These are phyloP conservation scores for Fragilariopsis cylindrus DNA, from an alignment of 108 stramenopile species.

Conservation along the genomic window DNA sequence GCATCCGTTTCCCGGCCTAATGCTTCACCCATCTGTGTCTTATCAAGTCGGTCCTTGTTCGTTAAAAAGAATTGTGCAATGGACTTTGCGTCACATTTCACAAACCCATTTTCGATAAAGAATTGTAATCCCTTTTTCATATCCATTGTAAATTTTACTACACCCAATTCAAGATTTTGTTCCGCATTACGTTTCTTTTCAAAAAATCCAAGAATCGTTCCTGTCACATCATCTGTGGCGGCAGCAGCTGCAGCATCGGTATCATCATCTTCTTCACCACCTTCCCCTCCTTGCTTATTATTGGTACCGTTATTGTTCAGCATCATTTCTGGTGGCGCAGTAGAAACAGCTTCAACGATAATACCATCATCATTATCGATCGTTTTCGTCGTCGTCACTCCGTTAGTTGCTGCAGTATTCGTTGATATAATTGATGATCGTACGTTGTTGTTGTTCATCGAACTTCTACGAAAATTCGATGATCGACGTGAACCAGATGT, in stretches of 20 bases:
- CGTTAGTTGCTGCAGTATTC: no score
- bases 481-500: background rate
- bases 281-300: background rate
- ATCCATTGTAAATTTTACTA: slow-evolving; percentile 93
- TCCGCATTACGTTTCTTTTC: slow-evolving; percentile 73
- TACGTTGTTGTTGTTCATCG: slow-evolving; percentile 3
- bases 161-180: slow-evolving; percentile 90
- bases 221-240: slow-evolving; percentile 55
- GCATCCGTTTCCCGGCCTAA: slow-evolving; percentile 95
- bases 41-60: slow-evolving; percentile 94
- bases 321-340: background rate
- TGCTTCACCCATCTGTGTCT: slow-evolving; percentile 98
- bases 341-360: background rate
- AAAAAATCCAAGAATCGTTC: slow-evolving; percentile 33
- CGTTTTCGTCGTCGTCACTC: background rate
- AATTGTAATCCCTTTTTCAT: slow-evolving; percentile 88
- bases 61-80: slow-evolving; percentile 89
- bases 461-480: slow-evolving; percentile 19
- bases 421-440: slow-evolving; percentile 4
- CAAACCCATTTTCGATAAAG: slow-evolving; percentile 87
- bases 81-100: slow-evolving; percentile 77
- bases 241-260: slow-evolving; percentile 32
- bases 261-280: background rate
- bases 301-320: background rate
- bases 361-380: background rate